These are phyloP conservation scores for Monosporascus sp. DNA, from an alignment of 2,329 filamentous ascomycete species.

Conservation along the genomic window DNA sequence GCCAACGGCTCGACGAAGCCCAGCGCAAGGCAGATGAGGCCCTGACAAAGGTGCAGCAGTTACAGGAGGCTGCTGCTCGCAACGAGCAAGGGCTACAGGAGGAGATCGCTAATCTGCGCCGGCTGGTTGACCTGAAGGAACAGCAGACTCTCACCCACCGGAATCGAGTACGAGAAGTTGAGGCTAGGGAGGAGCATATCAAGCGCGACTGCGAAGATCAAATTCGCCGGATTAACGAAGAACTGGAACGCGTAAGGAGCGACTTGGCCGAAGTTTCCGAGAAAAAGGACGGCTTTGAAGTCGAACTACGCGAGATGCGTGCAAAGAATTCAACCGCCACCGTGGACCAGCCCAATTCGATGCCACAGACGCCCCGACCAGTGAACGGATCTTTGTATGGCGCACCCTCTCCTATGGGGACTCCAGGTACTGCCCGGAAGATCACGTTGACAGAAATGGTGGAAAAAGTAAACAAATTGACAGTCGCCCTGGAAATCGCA, in stretches of 20 bases:
- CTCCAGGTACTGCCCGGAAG: constrained; percentile 56
- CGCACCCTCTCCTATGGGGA: constrained; percentile 57
- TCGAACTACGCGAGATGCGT: constrained; percentile 50
- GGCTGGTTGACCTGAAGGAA: constrained; percentile 77
- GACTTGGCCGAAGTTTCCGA: constrained; percentile 43
- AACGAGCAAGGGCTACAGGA: constrained; percentile 83
- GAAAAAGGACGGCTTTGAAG: constrained; percentile 45
- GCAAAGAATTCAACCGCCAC: constrained; percentile 41
- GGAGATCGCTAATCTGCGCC: constrained; percentile 74
- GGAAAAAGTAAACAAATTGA: constrained; percentile 61
- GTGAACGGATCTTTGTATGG: constrained; percentile 51
- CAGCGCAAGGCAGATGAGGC: constrained; percentile 84
- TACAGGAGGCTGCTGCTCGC: constrained; percentile 76
- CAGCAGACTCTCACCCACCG: constrained; percentile 70
- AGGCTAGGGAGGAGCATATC: constrained; percentile 56
- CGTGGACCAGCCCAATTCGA: constrained; percentile 37
- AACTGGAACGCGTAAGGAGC: constrained; percentile 52
- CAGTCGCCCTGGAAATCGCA: constrained; percentile 69
- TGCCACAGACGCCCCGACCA: constrained; percentile 55
- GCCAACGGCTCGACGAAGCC: constrained; percentile 75
- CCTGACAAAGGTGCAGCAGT: constrained; percentile 73
- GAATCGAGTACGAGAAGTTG: constrained; percentile 65
- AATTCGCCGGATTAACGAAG: constrained; percentile 49
- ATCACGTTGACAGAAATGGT: constrained; percentile 54
- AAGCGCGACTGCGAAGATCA: constrained; percentile 63